Evolutionary conservation across 2,329 filamentous ascomycete genomes (phyloP).

Genomic region (Botrytis hyacinthi): DNA sequence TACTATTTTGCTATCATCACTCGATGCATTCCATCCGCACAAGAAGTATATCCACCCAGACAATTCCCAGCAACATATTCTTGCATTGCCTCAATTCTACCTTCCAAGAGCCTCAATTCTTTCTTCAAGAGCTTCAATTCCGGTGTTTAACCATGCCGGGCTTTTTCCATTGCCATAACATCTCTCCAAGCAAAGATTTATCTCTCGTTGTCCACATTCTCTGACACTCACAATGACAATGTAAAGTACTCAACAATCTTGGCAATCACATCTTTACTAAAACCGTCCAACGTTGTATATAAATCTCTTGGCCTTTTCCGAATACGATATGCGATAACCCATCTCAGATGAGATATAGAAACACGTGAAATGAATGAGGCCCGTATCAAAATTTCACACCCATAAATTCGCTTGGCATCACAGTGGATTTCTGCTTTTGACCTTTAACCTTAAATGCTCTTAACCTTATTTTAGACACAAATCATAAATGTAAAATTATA

Average conservation of each 20-base stretch:
- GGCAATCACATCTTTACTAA: not conserved
- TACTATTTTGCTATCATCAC: not conserved
- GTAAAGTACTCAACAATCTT: not conserved
- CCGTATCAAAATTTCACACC: not conserved
- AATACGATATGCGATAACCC: not conserved
- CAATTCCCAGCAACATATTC: not conserved
- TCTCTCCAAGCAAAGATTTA: not conserved
- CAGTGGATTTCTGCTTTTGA: not conserved
- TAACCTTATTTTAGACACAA: too few relatives aligned
- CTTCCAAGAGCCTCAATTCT: too few relatives aligned
- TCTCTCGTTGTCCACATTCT: not conserved
- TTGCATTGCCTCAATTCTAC: not conserved
- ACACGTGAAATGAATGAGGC: not conserved
- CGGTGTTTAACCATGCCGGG: not conserved
- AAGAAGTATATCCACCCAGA: not conserved
- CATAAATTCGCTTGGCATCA: not conserved
- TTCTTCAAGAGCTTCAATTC: not conserved
- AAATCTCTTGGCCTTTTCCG: not conserved
- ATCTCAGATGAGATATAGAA: not conserved
- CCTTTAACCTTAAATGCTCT: not conserved
- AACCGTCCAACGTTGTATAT: not conserved
- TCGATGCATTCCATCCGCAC: not conserved
- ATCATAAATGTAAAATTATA: not conserved
- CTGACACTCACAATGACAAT: not conserved
- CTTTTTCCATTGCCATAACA: not conserved